Conservation (phyloP, 2,329 filamentous ascomycete genomes). For the Fusarium phyllophilum region DNA sequence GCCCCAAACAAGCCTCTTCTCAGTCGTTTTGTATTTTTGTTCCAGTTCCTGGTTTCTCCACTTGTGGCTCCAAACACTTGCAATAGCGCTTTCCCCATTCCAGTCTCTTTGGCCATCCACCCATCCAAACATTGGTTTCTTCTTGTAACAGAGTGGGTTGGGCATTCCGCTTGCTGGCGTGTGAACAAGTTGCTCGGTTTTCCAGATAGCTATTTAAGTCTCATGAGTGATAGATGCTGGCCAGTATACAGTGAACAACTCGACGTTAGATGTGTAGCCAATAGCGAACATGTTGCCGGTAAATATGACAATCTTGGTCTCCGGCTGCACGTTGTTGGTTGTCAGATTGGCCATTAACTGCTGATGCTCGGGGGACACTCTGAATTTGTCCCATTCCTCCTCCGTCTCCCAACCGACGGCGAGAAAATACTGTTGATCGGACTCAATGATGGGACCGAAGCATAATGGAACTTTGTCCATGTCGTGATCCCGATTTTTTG, state of each 20-base stretch:
- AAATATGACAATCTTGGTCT: not conserved
- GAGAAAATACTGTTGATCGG: not conserved
- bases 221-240: not conserved
- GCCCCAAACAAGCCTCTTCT: not conserved
- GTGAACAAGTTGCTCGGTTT: not conserved
- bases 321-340: not conserved
- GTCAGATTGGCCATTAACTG: not conserved
- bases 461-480: not conserved
- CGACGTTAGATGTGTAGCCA: not conserved
- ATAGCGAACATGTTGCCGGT: not conserved
- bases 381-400: not conserved
- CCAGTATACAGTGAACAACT: not conserved
- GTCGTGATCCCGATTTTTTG: not conserved
- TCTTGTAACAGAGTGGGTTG: not conserved
- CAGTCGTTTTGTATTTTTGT: not conserved
- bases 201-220: not conserved
- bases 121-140: not conserved
- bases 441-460: not conserved
- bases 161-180: not conserved
- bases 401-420: not conserved
- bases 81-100: not conserved
- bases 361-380: not conserved
- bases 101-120: not conserved
- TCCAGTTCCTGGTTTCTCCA: not conserved
- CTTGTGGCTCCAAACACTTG: not conserved